Evolutionary conservation across 2,329 filamentous ascomycete genomes (phyloP), one percentile per base, ranked within the genome.

Genomic region (Fusarium sp.): DNA sequence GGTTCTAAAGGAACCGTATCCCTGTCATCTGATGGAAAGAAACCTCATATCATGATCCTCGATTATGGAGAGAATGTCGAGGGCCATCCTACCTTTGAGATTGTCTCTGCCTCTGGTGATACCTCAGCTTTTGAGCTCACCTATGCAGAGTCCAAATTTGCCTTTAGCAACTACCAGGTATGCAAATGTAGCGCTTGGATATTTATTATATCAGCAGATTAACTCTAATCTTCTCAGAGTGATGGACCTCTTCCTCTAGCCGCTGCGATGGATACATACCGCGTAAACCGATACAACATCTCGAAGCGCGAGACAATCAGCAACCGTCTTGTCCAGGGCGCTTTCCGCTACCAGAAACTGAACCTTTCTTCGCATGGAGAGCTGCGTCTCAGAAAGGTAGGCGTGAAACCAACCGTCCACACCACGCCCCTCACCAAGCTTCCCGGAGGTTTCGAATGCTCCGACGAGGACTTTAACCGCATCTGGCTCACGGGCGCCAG

Each of bases 131-230:
- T 65, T 23, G 63, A 65, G 2, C 23, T 64, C 4, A 64, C 47
- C 0, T 65, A 64, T 7, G 60, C 60, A 1, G 63, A 65, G 32
- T 64, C 63, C 6, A 57, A 64, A 5, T n/a, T n/a, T 13, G 28
- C 63, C 0, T 33, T 64, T 2, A 18, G 7, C 1, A 8, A 6
- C 0, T 66, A 64, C 9, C 44, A 47, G 35, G 60, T 64, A 64
- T 3, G 13, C 4, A 9, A 0, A 43, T 1, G 0, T 11, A 25
- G 8, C 1, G 4, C 11, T 7, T 28, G 1, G 1, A 9, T 8
- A 11, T 6, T 11, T 8, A 11, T 6, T 11, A 0, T 3, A 3
- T 2, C 3, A 13, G 19, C 9, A 15, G 9, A 1, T 21, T 64
- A 3, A 64, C 6, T 13, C 21, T 1, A 0, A 3, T 8, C 3